phyloP scores from a whole-genome alignment of 2,329 filamentous ascomycete species.

The Malbranchea zuffiana region DNA sequence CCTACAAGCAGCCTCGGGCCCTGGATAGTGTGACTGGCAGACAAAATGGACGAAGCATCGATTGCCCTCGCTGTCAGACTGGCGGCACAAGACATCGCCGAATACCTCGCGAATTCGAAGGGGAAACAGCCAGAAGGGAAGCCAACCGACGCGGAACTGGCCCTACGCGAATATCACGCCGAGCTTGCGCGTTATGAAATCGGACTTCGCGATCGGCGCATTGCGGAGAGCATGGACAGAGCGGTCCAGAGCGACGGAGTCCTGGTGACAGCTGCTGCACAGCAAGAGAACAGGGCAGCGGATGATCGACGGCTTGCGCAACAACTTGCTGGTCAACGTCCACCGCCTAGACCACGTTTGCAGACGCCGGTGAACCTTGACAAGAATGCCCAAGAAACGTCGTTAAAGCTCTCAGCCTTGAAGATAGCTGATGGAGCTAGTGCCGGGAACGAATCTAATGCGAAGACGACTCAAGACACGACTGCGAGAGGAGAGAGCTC shows the following conservation, averaged over 20 bases:
- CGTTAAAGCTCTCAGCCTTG: too few relatives aligned
- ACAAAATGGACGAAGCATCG: conserved; percentile 1
- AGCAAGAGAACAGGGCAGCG: conserved; percentile 1
- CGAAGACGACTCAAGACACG: too few relatives aligned
- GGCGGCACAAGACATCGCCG: background rate
- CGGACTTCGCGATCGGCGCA: background rate
- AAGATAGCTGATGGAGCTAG: too few relatives aligned
- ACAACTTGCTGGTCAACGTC: too few relatives aligned
- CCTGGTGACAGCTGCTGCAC: background rate
- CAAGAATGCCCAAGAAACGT: too few relatives aligned
- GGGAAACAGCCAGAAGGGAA: background rate
- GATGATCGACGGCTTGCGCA: conserved; percentile 1
- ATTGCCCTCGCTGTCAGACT: background rate
- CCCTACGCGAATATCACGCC: background rate
- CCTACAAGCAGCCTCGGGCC: too few relatives aligned
- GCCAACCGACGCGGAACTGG: background rate
- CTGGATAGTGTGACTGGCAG: too few relatives aligned
- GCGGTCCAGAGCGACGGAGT: conserved; percentile 2
- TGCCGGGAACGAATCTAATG: too few relatives aligned
- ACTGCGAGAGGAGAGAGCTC: too few relatives aligned
- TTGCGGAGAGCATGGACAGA: conserved; percentile 1
- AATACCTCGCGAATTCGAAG: background rate
- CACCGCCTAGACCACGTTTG: too few relatives aligned
- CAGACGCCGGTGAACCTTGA: too few relatives aligned
- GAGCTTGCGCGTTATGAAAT: background rate